A percentile compares a stretch with the other conserved stretches of the same genome.
Evolutionary conservation across 2,329 filamentous ascomycete genomes (phyloP).

Genomic region (Dothistroma septosporum): DNA sequence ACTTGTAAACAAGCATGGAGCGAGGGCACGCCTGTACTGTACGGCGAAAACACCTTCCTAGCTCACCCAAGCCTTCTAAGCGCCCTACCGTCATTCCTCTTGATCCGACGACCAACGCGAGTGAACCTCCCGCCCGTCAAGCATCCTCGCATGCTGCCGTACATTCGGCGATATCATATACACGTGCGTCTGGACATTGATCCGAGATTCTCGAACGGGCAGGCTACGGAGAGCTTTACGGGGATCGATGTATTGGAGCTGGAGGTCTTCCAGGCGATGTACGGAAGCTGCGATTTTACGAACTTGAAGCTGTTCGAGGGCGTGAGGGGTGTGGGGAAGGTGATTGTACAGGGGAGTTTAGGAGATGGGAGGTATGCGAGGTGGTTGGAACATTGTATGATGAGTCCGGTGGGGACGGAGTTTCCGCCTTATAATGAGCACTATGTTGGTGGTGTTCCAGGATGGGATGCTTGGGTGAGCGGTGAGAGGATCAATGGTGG

Average conservation of each 20-base stretch:
- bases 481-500: neutral
- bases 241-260: slow-evolving; percentile 47
- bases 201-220: slow-evolving; percentile 40
- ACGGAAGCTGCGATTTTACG: slow-evolving; percentile 40
- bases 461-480: slow-evolving; percentile 21
- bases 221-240: slow-evolving; percentile 43
- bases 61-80: slow-evolving; percentile 48
- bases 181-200: slow-evolving; percentile 49
- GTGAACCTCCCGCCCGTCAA: slow-evolving; percentile 35
- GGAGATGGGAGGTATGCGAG: slow-evolving; percentile 39
- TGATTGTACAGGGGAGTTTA: slow-evolving; percentile 42
- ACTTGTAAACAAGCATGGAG: slow-evolving; percentile 40
- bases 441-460: slow-evolving; percentile 17
- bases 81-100: slow-evolving; percentile 39
- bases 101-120: slow-evolving; percentile 28
- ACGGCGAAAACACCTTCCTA: slow-evolving; percentile 48
- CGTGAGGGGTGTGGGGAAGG: slow-evolving; percentile 44
- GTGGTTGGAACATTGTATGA: slow-evolving; percentile 46
- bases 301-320: slow-evolving; percentile 45
- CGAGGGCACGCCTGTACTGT: slow-evolving; percentile 46
- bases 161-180: slow-evolving; percentile 38
- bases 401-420: slow-evolving; percentile 34
- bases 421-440: slow-evolving; percentile 25
- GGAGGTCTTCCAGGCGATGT: slow-evolving; percentile 48
- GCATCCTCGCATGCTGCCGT: slow-evolving; percentile 17